Evolutionary conservation across 495 filamentous ascomycete genomes (phyloP).

Genomic region (Lepraria neglecta): DNA sequence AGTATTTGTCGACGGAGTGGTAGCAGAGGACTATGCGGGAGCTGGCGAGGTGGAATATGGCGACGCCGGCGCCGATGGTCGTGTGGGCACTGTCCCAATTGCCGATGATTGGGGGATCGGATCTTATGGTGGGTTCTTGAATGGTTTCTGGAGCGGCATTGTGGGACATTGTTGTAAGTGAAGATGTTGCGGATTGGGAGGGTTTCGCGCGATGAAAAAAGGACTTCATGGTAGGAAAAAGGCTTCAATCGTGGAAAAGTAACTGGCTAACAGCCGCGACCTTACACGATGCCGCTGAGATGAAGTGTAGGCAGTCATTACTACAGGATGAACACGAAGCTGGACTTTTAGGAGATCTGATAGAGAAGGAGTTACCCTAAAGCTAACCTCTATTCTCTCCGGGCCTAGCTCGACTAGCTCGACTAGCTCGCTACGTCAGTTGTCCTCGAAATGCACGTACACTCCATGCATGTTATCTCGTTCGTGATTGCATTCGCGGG

Average conservation of each 20-base stretch:
- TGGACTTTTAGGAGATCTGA: neutral
- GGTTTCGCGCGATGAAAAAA: constrained; percentile 12
- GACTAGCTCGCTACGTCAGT: neutral
- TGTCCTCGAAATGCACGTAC: neutral
- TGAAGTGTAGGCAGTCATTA: neutral
- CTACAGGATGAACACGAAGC: neutral
- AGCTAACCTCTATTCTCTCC: neutral
- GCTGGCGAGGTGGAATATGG: constrained; percentile 44
- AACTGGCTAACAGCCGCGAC: too few species aligned
- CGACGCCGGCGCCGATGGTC: constrained; percentile 39
- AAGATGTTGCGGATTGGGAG: neutral
- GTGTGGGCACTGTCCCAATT: constrained; percentile 22
- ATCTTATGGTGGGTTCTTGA: neutral
- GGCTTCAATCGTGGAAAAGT: too few species aligned
- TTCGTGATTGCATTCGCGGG: neutral
- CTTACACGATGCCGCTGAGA: too few species aligned
- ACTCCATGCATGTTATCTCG: neutral
- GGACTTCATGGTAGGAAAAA: neutral
- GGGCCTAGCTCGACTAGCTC: too few species aligned
- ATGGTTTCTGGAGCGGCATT: neutral
- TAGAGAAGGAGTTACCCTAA: neutral
- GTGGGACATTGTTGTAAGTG: neutral
- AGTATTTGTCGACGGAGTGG: constrained; percentile 37
- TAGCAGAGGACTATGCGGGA: constrained; percentile 41
- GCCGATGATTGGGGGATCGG: constrained; percentile 19